Base-by-base conservation (phyloP, 495 filamentous ascomycete genomes). In the Chaetomium fimeti region DNA sequence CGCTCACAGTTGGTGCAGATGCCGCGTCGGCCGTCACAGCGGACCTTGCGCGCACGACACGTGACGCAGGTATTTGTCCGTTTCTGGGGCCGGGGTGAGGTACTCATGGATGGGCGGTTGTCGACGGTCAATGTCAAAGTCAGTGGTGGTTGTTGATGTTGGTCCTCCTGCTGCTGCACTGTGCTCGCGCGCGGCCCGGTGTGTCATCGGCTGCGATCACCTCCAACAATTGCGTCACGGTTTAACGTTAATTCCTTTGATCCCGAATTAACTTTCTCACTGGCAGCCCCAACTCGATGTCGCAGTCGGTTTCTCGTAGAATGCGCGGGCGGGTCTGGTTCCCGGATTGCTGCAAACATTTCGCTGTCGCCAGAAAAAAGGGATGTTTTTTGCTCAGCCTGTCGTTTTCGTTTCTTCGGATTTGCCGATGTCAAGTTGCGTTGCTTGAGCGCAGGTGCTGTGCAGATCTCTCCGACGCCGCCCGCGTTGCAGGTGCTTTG, bases 1-100 rank as follows among this genome's bases (percentile, higher is more conserved):
- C 80, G 80, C 57, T 81, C 77, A 68, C 80, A 82, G 70, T 81
- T 81, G 66, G 75, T 73, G 64, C 80, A 82, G 57, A 75, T 68
- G 20, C 71, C 73, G 16, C 74, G 78, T 0, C 75, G 75, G 13
- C 80, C 80, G 57, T 82, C 79, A 68, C 80, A 82, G 27, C 79
- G 78, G 18, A 82, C 80, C 69, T 82, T 82, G 64, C 80, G 78
- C 29, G 76, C 74, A 15, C 80, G 77, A 63, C 80, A 82, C 11
- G 79, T 79, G 62, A 77, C 72, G 66, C 79, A 81, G 29, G 79
- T 82, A 43, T 57, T 61, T 36, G 68, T 66, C 56, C 69, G 69
- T 63, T 72, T 75, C 53, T 68, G 72, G 8, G 70, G 65, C 18
- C 66, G 72, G 18, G 72, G 68, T 28, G 72, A 74, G 63, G 67